phyloP scores from a whole-genome alignment of 306 rosid species.

The Rubus idaeus region DNA sequence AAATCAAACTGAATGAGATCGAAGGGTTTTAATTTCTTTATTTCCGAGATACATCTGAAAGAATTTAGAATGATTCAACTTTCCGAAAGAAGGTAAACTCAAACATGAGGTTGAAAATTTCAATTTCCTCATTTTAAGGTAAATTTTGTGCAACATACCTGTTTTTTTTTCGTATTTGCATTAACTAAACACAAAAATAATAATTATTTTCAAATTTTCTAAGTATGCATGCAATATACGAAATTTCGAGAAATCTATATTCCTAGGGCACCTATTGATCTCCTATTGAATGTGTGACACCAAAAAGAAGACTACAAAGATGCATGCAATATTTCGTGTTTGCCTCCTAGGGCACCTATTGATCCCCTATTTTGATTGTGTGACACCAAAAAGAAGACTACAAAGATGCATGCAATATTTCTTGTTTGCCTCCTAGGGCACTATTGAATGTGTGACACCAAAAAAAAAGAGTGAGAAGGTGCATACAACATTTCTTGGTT shows the following conservation, averaged over 20 bases:
- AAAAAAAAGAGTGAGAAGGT: neutral
- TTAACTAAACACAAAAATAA: no score
- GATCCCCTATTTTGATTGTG: no score
- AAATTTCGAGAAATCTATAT: no score
- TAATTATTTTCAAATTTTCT: neutral
- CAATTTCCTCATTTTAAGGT: neutral
- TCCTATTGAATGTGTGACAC: neutral
- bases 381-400: neutral
- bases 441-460: neutral
- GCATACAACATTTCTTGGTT: neutral
- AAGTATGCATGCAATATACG: neutral
- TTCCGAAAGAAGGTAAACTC: neutral
- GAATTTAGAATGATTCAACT: neutral
- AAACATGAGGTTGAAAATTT: neutral
- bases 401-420: no score
- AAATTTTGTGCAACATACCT: neutral
- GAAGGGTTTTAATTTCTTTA: neutral
- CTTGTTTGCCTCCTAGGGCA: neutral
- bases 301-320: neutral
- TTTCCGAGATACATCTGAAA: neutral
- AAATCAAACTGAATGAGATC: neutral
- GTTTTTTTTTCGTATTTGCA: neutral
- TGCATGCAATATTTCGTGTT: neutral
- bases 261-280: neutral
- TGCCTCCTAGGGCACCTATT: neutral